These are phyloP conservation scores for Lasiosphaeria ovina DNA, from an alignment of 495 filamentous ascomycete genomes.

Conservation along the genomic window DNA sequence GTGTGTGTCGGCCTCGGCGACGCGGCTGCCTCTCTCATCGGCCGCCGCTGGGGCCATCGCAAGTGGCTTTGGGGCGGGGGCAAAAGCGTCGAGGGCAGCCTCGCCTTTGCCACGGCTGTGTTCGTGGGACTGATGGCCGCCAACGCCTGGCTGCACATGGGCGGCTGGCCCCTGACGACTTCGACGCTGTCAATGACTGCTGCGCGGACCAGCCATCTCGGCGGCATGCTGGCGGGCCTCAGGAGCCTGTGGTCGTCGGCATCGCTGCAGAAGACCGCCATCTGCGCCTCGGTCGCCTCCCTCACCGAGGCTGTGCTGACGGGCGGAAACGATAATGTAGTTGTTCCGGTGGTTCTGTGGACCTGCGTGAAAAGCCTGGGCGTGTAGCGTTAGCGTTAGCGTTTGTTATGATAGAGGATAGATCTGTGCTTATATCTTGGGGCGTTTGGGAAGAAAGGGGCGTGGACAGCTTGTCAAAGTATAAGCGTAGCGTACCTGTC, in stretches of 20 bases:
- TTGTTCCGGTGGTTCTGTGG: constrained; percentile 95
- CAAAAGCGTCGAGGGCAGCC: constrained; percentile 88
- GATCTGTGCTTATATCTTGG: too few species aligned
- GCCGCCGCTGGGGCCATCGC: constrained; percentile 75
- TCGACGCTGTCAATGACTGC: background rate
- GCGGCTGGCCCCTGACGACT: constrained; percentile 60
- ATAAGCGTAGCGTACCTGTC: too few species aligned
- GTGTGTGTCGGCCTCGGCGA: constrained; percentile 95
- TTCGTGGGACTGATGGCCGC: constrained; percentile 68
- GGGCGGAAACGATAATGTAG: constrained; percentile 97
- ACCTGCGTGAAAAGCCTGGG: constrained; percentile 74
- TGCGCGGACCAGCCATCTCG: background rate
- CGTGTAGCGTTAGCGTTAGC: constrained; percentile 4
- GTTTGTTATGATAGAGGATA: too few species aligned
- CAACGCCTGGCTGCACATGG: constrained; percentile 70
- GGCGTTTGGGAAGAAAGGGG: too few species aligned
- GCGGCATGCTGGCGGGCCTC: background rate
- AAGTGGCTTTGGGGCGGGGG: constrained; percentile 98
- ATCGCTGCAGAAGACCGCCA: constrained; percentile 52
- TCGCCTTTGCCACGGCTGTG: constrained; percentile 81
- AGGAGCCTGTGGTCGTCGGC: constrained; percentile 37
- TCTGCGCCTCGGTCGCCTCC: constrained; percentile 78
- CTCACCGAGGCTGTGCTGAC: constrained; percentile 93
- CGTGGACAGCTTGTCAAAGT: too few species aligned
- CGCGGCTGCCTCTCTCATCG: constrained; percentile 88